Conservation (phyloP, 495 filamentous ascomycete genomes). For the Penicillium fimorum region DNA sequence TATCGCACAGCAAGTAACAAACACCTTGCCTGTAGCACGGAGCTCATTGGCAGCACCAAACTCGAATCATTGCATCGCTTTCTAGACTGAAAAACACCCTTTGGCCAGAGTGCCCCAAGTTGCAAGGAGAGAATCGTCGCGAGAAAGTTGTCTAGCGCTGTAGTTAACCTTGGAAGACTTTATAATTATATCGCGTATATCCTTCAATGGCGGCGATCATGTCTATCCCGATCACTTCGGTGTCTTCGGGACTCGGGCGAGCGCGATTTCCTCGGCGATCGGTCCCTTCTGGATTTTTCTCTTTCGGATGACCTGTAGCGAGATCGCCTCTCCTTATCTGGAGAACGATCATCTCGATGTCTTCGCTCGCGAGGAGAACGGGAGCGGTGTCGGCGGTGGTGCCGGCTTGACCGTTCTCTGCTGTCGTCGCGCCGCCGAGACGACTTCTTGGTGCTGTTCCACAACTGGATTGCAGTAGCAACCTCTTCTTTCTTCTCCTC, state of each 20-base stretch:
- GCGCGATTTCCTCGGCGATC: conserved; percentile 31
- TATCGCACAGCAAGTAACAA: neutral
- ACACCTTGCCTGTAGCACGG: neutral
- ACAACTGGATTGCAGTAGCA: conserved; percentile 60
- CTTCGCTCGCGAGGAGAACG: conserved; percentile 33
- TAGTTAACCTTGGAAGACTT: neutral
- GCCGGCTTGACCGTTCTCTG: conserved; percentile 45
- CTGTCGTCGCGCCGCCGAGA: conserved; percentile 38
- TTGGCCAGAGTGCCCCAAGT: neutral
- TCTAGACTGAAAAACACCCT: neutral
- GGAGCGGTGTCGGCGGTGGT: conserved; percentile 56
- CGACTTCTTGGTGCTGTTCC: conserved; percentile 44
- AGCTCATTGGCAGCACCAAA: neutral
- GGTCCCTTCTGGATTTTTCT: conserved; percentile 27
- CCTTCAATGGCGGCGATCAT: conserved; percentile 36
- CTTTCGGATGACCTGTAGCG: conserved; percentile 32
- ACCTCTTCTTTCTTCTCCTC: conserved; percentile 89
- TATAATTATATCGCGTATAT: conserved; percentile 6
- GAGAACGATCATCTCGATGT: conserved; percentile 36
- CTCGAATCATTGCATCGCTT: neutral
- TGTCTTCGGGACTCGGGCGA: conserved; percentile 36
- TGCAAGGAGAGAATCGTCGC: neutral
- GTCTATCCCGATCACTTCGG: conserved; percentile 35
- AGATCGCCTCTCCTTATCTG: conserved; percentile 30
- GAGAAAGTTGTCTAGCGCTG: neutral